A percentile compares a stretch with the other conserved stretches of the same genome.
Conservation (phyloP, 2,329 filamentous ascomycete genomes). For the Epichloe elymi region DNA sequence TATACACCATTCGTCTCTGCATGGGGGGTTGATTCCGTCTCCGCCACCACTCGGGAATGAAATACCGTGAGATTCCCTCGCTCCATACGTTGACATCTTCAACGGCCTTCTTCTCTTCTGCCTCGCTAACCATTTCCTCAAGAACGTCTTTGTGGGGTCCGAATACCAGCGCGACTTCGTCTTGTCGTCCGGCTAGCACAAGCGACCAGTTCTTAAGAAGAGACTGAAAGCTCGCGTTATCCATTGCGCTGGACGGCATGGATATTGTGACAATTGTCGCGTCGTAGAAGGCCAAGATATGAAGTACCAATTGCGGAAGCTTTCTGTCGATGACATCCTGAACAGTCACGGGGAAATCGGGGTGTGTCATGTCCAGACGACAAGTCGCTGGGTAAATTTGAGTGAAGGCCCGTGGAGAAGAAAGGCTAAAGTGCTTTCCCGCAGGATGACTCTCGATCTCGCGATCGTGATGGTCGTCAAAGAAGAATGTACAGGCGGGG, state of each 20-base stretch:
- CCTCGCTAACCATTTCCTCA: background rate
- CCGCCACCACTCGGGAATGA: background rate
- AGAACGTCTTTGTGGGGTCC: conserved; percentile 3
- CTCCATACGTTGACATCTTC: background rate
- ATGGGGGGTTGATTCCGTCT: background rate
- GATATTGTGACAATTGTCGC: conserved; percentile 5
- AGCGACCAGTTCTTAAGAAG: conserved; percentile 6
- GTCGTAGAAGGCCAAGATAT: conserved; percentile 2
- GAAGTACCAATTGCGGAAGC: conserved; percentile 3
- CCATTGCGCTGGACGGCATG: conserved; percentile 3
- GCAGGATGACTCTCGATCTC: conserved; percentile 1
- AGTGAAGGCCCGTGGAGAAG: conserved; percentile 4
- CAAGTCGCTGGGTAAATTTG: conserved; percentile 1
- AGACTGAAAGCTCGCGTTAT: conserved; percentile 4
- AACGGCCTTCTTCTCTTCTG: background rate
- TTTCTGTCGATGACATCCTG: conserved; percentile 5
- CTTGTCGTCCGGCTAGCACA: conserved; percentile 1
- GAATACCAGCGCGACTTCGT: background rate
- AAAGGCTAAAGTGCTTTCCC: conserved; percentile 1
- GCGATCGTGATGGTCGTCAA: background rate
- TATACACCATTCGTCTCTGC: conserved; percentile 6
- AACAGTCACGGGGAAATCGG: background rate
- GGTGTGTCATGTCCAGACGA: background rate
- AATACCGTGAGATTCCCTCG: background rate
- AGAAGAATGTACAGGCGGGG: conserved; percentile 5